These are phyloP conservation scores for Heliamphora pulchella DNA, from an alignment of 179 eudicot genomes.

Conservation along the genomic window DNA sequence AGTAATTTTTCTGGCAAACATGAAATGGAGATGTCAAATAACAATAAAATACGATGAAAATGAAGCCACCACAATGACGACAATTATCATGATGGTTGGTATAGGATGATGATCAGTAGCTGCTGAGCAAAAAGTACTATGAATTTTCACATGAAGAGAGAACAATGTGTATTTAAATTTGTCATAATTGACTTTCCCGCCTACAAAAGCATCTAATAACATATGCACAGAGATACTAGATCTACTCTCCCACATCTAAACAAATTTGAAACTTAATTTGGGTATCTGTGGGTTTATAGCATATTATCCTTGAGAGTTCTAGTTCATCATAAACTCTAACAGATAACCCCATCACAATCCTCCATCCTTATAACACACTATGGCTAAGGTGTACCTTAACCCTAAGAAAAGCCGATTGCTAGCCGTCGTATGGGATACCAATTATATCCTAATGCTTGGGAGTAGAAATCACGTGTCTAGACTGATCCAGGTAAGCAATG, in stretches of 20 bases:
- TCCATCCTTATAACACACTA: too few species aligned
- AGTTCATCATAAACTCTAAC: too few species aligned
- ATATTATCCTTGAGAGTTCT: too few species aligned
- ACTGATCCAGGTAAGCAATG: too few species aligned
- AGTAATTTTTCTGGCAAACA: conserved; percentile 71
- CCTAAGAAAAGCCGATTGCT: too few species aligned
- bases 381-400: too few species aligned
- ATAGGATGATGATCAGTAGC: neutral
- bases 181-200: neutral
- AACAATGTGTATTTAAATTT: neutral
- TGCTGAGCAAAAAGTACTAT: neutral
- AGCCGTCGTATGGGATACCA: too few species aligned
- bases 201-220: neutral
- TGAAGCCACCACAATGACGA: neutral
- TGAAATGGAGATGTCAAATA: conserved; percentile 8
- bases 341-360: too few species aligned
- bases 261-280: neutral
- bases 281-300: neutral
- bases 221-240: neutral
- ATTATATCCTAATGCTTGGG: too few species aligned
- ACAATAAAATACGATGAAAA: neutral
- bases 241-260: neutral
- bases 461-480: too few species aligned
- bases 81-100: neutral
- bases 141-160: neutral